These are phyloP conservation scores for Penicillium hesseltinei DNA, from an alignment of 2,329 filamentous ascomycete species.

Conservation along the genomic window DNA sequence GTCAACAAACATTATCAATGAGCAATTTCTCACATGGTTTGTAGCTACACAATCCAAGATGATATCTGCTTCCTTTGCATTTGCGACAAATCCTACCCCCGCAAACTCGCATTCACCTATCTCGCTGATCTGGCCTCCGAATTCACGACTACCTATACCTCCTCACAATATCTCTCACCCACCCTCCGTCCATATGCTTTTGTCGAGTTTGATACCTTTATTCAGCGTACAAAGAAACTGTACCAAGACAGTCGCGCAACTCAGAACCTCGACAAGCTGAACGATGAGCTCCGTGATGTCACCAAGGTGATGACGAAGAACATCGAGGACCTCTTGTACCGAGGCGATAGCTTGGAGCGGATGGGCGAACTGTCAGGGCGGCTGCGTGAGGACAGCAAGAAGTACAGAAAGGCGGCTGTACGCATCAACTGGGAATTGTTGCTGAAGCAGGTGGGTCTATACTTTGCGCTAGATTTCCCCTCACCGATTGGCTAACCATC, in stretches of 20 bases:
- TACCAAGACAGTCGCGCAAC: conserved; percentile 90
- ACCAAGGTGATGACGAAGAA: conserved; percentile 99
- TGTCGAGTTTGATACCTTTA: conserved; percentile 97
- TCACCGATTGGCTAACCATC: conserved; percentile 23
- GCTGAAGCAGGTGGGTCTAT: conserved; percentile 69
- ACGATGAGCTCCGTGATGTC: conserved; percentile 95
- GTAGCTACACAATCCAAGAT: conserved; percentile 77
- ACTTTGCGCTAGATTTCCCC: not conserved
- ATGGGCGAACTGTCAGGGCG: conserved; percentile 94
- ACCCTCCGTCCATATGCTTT: conserved; percentile 88
- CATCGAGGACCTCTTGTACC: conserved; percentile 94
- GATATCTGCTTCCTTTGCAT: conserved; percentile 91
- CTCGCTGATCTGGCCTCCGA: conserved; percentile 87
- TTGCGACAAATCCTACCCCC: conserved; percentile 88
- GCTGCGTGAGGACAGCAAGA: conserved; percentile 86
- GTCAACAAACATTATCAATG: not conserved
- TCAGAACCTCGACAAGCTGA: conserved; percentile 90
- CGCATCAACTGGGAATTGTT: conserved; percentile 97
- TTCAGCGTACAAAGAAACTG: conserved; percentile 84
- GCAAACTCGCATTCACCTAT: conserved; percentile 98
- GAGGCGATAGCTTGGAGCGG: conserved; percentile 88
- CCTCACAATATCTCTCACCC: conserved; percentile 69
- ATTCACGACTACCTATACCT: conserved; percentile 81
- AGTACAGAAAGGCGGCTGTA: conserved; percentile 88
- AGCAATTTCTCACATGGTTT: conserved; percentile 3